phyloP scores from a whole-genome alignment of 208 protist genomes.

The Leishmania tropica region DNA sequence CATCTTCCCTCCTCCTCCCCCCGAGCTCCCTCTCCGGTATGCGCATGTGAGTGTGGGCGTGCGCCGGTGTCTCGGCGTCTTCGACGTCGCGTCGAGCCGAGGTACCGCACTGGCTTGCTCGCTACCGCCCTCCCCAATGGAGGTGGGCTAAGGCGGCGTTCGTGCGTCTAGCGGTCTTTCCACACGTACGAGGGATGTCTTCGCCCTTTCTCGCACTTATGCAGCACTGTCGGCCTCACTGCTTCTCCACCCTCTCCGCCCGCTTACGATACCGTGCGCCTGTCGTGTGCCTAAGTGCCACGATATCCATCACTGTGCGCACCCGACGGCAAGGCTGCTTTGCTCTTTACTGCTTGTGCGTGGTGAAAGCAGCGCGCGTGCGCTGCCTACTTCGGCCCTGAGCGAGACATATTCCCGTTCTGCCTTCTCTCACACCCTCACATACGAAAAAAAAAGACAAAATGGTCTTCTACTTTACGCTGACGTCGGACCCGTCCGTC shows the following conservation, averaged over 20 bases:
- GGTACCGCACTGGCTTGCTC: not conserved
- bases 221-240: not conserved
- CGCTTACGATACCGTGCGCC: not conserved
- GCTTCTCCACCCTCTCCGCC: not conserved
- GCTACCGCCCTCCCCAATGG: not conserved
- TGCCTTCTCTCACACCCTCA: not conserved
- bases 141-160: not conserved
- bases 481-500: slow-evolving; percentile 87
- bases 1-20: not conserved
- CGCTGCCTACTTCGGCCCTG: not conserved
- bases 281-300: not conserved
- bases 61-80: not conserved
- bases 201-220: not conserved
- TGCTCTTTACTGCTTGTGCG: not conserved
- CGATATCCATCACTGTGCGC: not conserved
- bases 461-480: slow-evolving; percentile 95
- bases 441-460: not conserved
- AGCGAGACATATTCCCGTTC: not conserved
- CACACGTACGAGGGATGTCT: not conserved
- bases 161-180: slow-evolving; percentile 8
- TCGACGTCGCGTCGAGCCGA: not conserved
- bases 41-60: not conserved
- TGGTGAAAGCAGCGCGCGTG: not conserved
- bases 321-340: not conserved
- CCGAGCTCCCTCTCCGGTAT: not conserved